These are phyloP conservation scores for Beta vulgaris DNA, from an alignment of 148 eudicot genomes.

Conservation along the genomic window DNA sequence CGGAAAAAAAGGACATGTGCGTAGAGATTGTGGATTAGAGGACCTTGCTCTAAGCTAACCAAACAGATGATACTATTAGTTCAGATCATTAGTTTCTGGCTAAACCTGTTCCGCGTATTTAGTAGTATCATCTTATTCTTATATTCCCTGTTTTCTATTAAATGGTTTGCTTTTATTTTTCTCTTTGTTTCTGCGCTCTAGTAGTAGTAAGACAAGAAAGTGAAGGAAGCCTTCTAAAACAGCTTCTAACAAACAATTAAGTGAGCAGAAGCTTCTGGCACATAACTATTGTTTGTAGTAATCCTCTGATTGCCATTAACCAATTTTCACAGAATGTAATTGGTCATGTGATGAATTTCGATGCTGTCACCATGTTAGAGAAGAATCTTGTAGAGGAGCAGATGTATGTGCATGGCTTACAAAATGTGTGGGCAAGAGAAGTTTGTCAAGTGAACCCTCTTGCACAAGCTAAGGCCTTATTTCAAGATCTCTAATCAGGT, in stretches of 20 bases:
- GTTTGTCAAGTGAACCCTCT: slow-evolving; percentile 50
- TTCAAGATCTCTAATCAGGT: slow-evolving; percentile 41
- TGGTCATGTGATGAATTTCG: slow-evolving; percentile 56
- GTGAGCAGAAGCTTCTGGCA: neutral
- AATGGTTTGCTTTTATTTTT: neutral
- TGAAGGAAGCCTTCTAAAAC: neutral
- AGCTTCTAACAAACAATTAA: neutral
- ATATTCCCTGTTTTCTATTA: neutral
- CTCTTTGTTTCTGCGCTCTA: slow-evolving; percentile 2
- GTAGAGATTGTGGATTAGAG: neutral
- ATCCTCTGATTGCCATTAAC: neutral
- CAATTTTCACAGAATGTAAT: slow-evolving; percentile 48
- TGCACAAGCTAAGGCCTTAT: slow-evolving; percentile 54
- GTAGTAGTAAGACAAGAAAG: neutral
- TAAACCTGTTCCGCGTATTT: neutral
- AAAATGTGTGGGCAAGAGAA: slow-evolving; percentile 66
- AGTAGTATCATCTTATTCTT: neutral
- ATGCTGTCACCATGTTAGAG: slow-evolving; percentile 36
- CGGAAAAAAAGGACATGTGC: neutral
- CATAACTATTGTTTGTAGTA: neutral
- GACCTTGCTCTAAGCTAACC: neutral
- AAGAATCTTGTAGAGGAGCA: slow-evolving; percentile 47
- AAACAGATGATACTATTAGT: neutral
- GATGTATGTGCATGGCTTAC: slow-evolving; percentile 48
- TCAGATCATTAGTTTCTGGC: neutral